Base-by-base conservation (phyloP, 257 asterid species). In the Scutellaria minor region DNA sequence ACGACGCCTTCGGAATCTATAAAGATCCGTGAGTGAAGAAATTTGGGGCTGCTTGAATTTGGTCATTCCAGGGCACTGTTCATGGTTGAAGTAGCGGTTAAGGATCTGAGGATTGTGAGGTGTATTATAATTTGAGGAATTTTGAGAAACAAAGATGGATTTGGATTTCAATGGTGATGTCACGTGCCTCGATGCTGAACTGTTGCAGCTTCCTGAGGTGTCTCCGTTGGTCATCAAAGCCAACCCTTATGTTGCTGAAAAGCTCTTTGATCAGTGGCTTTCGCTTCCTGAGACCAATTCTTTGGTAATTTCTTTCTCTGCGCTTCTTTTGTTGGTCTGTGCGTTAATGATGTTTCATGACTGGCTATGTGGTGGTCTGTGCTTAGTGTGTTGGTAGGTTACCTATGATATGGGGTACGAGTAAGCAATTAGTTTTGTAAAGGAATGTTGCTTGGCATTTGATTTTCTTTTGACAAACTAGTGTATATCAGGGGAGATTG, bases 251-350 rank as follows among this genome's bases (percentile, higher is more conserved):
- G 90, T 93, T 40, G 94, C 98, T 9, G 97, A 89, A 81, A 88
- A 87, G 86, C 91, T 93, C 31, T 93, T 84, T 60, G 96, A 93
- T 83, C 96, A 89, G 81, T 93, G 98, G 98, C 94, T 93, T 42
- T 91, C 98, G 72, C 96, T 89, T 35, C 94, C 97, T 14, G 98
- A 93, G 52, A 87, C 97, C 76, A 69, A 79, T 57, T 74, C 87
- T 2, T 75, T 93, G 98, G 98, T 93, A 91, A 79, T 71, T 57
- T 8, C 42, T 70, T 13, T 40, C 2, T 12, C 24, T 14, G 22
- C 24, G 54, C 24, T 11, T 15, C 47, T n/a, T 61, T 35, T 2
- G 27, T 54, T 56, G 7, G 64, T 47, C 65, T 74, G 11, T 37
- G 60, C 55, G 41, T 68, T 66, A 27, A 27, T 31, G 72, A 45